Base-by-base conservation (phyloP, 768 basidiomycete species). In the Daedalea quercina region DNA sequence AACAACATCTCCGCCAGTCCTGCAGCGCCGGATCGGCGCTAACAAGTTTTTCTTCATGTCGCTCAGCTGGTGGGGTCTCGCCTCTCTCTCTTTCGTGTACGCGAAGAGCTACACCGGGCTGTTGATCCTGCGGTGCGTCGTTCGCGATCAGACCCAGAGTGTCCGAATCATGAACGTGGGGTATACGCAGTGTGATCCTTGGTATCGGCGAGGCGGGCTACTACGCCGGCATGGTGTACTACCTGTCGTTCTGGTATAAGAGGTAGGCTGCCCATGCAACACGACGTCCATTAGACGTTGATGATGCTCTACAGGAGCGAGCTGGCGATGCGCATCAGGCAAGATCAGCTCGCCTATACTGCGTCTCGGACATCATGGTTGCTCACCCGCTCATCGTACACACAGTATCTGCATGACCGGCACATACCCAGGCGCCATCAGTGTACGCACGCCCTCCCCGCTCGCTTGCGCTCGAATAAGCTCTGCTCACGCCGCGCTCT, bases 131-230 rank as follows among this genome's bases (percentile, higher is more conserved):
- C 72, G 79, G 78, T 77, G 45, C 19, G 67, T 44, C 2, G 11
- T 31, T 9, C 19, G 15, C 26, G 22, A 24, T 9, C 25, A 19
- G 15, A 19, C 15, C 17, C 8, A 37, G 3, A 2, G 24, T 24
- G 9, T 31, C 2, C 12, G 1, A 34, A 20, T 23, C 11, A 22
- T 19, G n/a, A n/a, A 12, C 13, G 6, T 23, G 19, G 9, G 20
- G n/a, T 51, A 1, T 15, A 19, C n/a, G 4, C 55, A 79, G 80
- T n/a, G 75, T 82, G 2, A 62, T 81, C 3, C 66, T 81, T 58
- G 80, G 80, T 8, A 80, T 81, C n/a, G 80, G 80, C 11, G 80
- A 81, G 58, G 79, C 79, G 0, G 80, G 80, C 1, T 81, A 76
- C 54, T 81, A 81, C 53, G 78, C 79, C 0, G 80, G 79, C 7